Percentiles rank a stretch among this genome's conserved stretches.
phyloP scores from a whole-genome alignment of 331 rosid species.

The Rosa hybrid region DNA sequence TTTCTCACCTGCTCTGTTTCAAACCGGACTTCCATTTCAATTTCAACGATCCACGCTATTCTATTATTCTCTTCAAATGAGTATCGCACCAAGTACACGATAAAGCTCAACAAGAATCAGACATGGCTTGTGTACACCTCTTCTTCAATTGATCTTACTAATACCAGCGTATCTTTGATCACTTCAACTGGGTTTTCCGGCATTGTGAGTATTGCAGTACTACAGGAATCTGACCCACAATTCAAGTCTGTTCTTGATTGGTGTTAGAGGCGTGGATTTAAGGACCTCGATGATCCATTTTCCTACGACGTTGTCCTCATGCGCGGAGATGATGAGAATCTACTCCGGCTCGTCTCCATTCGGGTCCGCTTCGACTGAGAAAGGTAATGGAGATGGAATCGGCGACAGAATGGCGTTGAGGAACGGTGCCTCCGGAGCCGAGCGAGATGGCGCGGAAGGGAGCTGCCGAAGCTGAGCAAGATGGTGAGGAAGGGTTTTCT shows the following conservation, averaged over 20 bases:
- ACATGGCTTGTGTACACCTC: constrained; percentile 75
- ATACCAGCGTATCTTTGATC: constrained; percentile 32
- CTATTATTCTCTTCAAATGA: constrained; percentile 51
- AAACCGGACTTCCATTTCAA: constrained; percentile 36
- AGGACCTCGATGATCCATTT: no score
- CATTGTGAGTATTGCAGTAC: constrained; percentile 49
- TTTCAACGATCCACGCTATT: constrained; percentile 61
- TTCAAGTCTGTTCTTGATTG: constrained; percentile 47
- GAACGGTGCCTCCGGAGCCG: no score
- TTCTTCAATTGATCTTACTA: constrained; percentile 45
- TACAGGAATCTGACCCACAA: constrained; percentile 54
- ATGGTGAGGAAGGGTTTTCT: no score
- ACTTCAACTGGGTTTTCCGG: constrained; percentile 56
- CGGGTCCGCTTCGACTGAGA: no score
- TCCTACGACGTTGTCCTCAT: no score
- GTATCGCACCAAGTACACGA: constrained; percentile 55
- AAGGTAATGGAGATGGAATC: no score
- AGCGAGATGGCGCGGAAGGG: no score
- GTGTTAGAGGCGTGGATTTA: constrained; percentile 1
- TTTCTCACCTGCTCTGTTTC: constrained; percentile 54
- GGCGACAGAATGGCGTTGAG: no score
- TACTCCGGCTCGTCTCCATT: no score
- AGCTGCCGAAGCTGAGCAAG: no score
- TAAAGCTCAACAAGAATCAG: constrained; percentile 67
- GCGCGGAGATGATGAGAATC: no score